A percentile compares a stretch with the other conserved stretches of the same genome.
Evolutionary conservation across 2,329 filamentous ascomycete genomes (phyloP).

Genomic region (Hortaea sp.): DNA sequence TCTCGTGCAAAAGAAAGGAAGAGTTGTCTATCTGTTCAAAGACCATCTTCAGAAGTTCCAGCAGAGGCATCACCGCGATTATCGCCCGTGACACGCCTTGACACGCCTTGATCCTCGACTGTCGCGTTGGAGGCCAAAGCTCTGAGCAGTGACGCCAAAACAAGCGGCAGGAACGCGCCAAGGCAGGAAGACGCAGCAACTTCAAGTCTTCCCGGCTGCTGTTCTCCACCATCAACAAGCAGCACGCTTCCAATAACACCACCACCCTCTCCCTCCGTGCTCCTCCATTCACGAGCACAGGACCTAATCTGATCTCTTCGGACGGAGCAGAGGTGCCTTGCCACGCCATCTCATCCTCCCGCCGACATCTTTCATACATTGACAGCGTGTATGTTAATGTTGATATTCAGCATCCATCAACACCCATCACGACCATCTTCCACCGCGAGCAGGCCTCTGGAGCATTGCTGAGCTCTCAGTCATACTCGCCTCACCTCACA

Average conservation of each 20-base stretch:
- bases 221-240: constrained; percentile 2
- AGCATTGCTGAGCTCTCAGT: constrained; percentile 7
- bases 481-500: constrained; percentile 1
- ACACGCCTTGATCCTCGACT: neutral
- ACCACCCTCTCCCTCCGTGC: constrained; percentile 1
- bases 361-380: constrained; percentile 10
- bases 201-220: neutral
- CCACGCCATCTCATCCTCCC: constrained; percentile 5
- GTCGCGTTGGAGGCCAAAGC: neutral
- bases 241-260: constrained; percentile 5
- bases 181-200: neutral
- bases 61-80: too few relatives aligned
- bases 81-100: too few relatives aligned
- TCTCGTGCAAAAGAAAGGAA: too few relatives aligned
- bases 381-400: constrained; percentile 22
- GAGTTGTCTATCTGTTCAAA: too few relatives aligned
- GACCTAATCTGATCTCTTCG: neutral
- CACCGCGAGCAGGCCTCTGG: constrained; percentile 13
- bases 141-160: neutral
- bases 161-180: neutral
- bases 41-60: too few relatives aligned
- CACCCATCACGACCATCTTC: constrained; percentile 13
- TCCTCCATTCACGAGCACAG: neutral
- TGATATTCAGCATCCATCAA: constrained; percentile 12
- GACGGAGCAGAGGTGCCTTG: neutral